Evolutionary conservation across 2,329 filamentous ascomycete species (phyloP).

Genomic region (Pestalotiopsis sp.): DNA sequence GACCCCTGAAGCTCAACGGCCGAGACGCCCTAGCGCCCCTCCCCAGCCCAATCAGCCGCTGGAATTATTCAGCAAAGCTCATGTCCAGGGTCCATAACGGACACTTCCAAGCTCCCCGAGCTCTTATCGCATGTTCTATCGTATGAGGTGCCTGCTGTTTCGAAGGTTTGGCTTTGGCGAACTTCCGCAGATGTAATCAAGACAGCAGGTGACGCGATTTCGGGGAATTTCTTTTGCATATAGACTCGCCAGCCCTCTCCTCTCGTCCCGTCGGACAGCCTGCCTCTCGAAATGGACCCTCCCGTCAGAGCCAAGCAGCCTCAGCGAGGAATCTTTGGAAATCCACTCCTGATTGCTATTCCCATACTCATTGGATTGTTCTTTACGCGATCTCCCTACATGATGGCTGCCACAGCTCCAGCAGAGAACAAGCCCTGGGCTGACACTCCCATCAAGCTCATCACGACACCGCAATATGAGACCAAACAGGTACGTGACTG

Average conservation of each 20-base stretch:
- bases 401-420: conserved; percentile 36
- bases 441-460: conserved; percentile 53
- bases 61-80: conserved; percentile 15
- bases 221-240: neutral
- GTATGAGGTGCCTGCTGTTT: conserved; percentile 6
- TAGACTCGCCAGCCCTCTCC: neutral
- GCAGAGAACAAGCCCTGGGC: conserved; percentile 45
- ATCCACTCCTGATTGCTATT: conserved; percentile 32
- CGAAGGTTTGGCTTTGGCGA: neutral
- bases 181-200: neutral
- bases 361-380: conserved; percentile 36
- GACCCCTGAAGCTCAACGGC: neutral
- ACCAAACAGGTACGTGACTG: conserved; percentile 46
- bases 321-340: conserved; percentile 11
- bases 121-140: conserved; percentile 15
- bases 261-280: neutral
- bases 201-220: neutral
- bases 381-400: conserved; percentile 36
- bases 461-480: conserved; percentile 53
- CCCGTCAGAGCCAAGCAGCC: conserved; percentile 5
- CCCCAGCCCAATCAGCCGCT: conserved; percentile 7
- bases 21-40: conserved; percentile 1
- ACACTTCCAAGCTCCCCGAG: neutral
- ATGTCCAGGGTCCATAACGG: neutral
- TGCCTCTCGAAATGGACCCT: conserved; percentile 9